These are phyloP conservation scores for Rosa persica DNA, from an alignment of 306 rosid species.

Conservation along the genomic window DNA sequence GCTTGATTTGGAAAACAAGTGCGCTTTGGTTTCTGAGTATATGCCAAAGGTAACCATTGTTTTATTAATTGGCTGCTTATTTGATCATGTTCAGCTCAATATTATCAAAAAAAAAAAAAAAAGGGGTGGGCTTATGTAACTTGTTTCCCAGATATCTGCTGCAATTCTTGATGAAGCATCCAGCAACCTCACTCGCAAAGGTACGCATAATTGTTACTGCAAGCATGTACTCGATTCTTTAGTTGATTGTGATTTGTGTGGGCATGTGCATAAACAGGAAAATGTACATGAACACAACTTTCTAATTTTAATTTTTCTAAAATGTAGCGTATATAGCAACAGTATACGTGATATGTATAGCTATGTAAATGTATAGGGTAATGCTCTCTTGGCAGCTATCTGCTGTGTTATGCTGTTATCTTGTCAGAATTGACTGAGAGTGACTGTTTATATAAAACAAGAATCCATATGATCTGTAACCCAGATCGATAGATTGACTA, in stretches of 20 bases:
- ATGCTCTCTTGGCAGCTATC: not conserved
- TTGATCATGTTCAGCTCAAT: slow-evolving; percentile 2
- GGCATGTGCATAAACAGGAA: not conserved
- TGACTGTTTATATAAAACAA: not conserved
- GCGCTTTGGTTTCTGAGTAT: slow-evolving; percentile 50
- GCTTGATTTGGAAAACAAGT: slow-evolving; percentile 49
- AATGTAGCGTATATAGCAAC: not conserved
- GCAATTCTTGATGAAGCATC: slow-evolving; percentile 63
- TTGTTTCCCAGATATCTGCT: slow-evolving; percentile 52
- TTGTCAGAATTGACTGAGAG: not conserved
- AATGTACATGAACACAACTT: not conserved
- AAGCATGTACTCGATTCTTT: not conserved
- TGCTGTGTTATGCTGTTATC: not conserved
- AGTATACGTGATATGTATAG: not conserved
- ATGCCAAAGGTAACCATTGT: slow-evolving; percentile 46
- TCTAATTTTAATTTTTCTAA: not conserved
- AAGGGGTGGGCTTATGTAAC: not conserved
- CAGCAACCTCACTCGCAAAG: slow-evolving; percentile 29
- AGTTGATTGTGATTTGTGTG: not conserved
- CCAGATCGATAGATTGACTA: no score
- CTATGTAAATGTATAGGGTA: not conserved
- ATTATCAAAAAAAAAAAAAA: not conserved
- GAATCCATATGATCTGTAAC: no score
- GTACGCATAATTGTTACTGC: slow-evolving; percentile 4
- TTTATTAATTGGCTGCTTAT: not conserved